Percentiles rank a stretch among this genome's conserved stretches.
These are phyloP conservation scores for Podospora bellae-mahoneyi DNA, from an alignment of 495 filamentous ascomycete species.

Conservation along the genomic window DNA sequence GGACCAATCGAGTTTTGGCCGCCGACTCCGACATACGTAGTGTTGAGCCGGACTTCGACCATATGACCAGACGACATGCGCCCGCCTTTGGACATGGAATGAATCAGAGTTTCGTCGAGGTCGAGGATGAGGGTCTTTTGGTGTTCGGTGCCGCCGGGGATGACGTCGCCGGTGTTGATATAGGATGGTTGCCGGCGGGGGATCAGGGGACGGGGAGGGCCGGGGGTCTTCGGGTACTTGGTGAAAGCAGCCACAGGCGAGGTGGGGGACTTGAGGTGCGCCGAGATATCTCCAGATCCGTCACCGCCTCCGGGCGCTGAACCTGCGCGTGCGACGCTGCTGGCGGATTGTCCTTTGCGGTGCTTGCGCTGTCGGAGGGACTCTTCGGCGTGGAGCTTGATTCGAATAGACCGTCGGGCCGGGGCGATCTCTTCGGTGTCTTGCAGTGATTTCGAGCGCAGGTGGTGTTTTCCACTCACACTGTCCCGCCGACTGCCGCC, in stretches of 20 bases:
- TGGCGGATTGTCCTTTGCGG: conserved; percentile 47
- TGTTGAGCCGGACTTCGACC: conserved; percentile 92
- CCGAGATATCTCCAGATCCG: conserved; percentile 38
- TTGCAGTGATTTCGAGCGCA: conserved; percentile 54
- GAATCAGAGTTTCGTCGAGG: conserved; percentile 94
- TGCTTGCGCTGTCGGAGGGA: conserved; percentile 59
- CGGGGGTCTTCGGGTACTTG: conserved; percentile 83
- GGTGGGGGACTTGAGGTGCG: conserved; percentile 81
- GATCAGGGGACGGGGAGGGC: conserved; percentile 84
- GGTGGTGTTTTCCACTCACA: conserved; percentile 33
- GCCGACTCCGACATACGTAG: conserved; percentile 57
- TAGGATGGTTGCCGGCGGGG: conserved; percentile 84
- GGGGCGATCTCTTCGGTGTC: conserved; percentile 58
- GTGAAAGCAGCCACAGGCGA: conserved; percentile 77
- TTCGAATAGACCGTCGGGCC: conserved; percentile 77
- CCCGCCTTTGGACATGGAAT: conserved; percentile 93
- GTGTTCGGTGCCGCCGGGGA: conserved; percentile 38
- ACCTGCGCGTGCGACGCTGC: conserved; percentile 24
- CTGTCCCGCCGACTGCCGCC: conserved; percentile 23
- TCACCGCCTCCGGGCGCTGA: conserved; percentile 15
- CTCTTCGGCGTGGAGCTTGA: conserved; percentile 87
- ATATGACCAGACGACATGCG: conserved; percentile 96
- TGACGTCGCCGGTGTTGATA: conserved; percentile 47
- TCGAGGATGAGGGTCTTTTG: conserved; percentile 95
- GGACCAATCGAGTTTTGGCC: conserved; percentile 66